Percentiles rank a stretch among this genome's conserved stretches.
phyloP scores from a whole-genome alignment of 1,139 yeast species.

The Debaryomyces subglobosus region DNA sequence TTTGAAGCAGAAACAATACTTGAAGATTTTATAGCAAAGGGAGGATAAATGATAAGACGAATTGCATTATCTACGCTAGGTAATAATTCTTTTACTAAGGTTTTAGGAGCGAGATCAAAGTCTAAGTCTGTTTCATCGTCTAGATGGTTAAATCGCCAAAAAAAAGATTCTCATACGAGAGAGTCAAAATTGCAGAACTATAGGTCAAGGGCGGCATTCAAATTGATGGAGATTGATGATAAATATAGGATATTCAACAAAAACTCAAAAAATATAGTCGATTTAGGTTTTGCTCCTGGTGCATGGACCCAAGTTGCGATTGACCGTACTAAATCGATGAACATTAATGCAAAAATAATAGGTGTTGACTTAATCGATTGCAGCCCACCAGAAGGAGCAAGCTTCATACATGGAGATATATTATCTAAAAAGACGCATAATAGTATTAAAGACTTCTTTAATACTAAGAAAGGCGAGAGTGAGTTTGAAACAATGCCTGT shows the following conservation, averaged over 20 bases:
- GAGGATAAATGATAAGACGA: neutral
- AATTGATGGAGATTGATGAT: constrained; percentile 70
- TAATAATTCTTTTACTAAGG: neutral
- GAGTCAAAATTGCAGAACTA: constrained; percentile 67
- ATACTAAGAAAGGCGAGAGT: neutral
- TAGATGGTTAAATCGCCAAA: constrained; percentile 76
- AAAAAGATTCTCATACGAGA: constrained; percentile 61
- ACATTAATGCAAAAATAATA: constrained; percentile 25
- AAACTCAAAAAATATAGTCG: constrained; percentile 62
- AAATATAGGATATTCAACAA: constrained; percentile 61
- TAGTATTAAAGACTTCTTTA: constrained; percentile 27
- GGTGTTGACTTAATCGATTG: constrained; percentile 48
- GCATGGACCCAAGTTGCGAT: constrained; percentile 53
- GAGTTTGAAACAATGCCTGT: constrained; percentile 18
- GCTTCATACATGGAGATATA: constrained; percentile 47
- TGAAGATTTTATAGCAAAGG: neutral
- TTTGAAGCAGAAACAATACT: neutral
- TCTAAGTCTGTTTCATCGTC: constrained; percentile 52
- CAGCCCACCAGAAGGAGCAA: constrained; percentile 43
- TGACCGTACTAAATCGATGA: constrained; percentile 23
- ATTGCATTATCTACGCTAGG: neutral
- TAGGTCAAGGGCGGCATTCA: constrained; percentile 89
- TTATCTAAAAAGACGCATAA: constrained; percentile 37
- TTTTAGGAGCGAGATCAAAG: constrained; percentile 4
- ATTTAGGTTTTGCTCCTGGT: constrained; percentile 61